Evolutionary conservation across 2,329 filamentous ascomycete species (phyloP).

Genomic region (Cytospora schulzeri): DNA sequence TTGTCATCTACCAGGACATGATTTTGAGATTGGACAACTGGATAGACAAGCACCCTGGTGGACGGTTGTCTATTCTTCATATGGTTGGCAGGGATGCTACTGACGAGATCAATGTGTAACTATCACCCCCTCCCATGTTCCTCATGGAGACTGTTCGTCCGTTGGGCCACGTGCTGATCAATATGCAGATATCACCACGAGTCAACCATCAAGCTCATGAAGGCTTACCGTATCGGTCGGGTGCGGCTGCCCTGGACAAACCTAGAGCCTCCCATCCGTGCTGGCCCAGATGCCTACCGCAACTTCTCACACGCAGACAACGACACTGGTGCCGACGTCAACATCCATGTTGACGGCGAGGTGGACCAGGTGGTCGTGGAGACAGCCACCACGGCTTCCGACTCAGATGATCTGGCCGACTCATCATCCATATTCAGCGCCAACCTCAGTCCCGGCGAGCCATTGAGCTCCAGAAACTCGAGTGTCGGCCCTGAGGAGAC

Average conservation of each 20-base stretch:
- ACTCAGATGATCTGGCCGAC: constrained; percentile 9
- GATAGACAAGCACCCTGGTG: constrained; percentile 62
- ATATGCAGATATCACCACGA: constrained; percentile 57
- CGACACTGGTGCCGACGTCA: background rate
- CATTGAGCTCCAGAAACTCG: constrained; percentile 22
- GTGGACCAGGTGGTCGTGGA: constrained; percentile 7
- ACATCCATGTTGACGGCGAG: constrained; percentile 1
- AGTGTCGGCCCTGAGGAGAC: constrained; percentile 5
- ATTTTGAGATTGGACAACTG: constrained; percentile 58
- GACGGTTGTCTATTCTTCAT: constrained; percentile 60
- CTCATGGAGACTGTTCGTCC: background rate
- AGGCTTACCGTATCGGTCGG: constrained; percentile 61
- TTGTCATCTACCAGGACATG: constrained; percentile 59
- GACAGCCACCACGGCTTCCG: background rate
- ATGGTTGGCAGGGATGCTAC: constrained; percentile 63
- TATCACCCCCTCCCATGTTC: constrained; percentile 19
- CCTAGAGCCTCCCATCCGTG: constrained; percentile 57
- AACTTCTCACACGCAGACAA: constrained; percentile 3
- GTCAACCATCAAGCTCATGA: constrained; percentile 58
- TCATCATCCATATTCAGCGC: constrained; percentile 19
- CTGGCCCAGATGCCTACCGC: constrained; percentile 1
- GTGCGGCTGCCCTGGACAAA: constrained; percentile 52
- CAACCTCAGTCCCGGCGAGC: constrained; percentile 12
- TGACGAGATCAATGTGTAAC: constrained; percentile 61
- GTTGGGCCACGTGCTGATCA: constrained; percentile 33